Conservation (phyloP, 2,329 filamentous ascomycete species). For the Neoscytalidium dimidiatum region DNA sequence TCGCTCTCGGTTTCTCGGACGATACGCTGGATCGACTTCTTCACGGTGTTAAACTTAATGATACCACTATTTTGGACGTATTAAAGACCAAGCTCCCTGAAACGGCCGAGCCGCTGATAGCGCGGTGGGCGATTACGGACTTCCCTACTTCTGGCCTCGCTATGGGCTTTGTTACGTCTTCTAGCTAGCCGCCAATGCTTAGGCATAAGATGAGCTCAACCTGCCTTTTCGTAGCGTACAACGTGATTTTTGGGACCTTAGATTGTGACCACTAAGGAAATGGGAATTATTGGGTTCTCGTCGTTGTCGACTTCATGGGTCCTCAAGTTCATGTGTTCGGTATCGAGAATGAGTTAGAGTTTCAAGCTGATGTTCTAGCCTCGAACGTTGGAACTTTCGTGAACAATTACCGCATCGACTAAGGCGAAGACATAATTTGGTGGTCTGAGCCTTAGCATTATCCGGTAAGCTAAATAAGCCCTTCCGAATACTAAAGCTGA, state of each 20-base stretch:
- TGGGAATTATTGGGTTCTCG: not conserved
- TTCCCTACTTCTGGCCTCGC: not conserved
- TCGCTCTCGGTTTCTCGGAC: not conserved
- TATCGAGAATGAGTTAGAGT: not conserved
- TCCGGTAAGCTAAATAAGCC: not conserved
- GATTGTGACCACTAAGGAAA: not conserved
- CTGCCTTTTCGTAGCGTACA: not conserved
- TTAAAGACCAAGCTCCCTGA: not conserved
- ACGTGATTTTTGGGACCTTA: not conserved
- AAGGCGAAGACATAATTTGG: not conserved
- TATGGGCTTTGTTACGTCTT: not conserved
- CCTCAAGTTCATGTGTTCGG: not conserved
- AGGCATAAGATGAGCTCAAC: not conserved
- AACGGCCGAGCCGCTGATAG: not conserved
- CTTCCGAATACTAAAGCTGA: not conserved
- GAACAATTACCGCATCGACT: not conserved
- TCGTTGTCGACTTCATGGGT: not conserved
- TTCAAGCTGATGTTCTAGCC: not conserved
- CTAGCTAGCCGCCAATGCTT: not conserved
- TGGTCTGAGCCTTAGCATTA: not conserved
- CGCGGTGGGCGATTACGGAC: not conserved
- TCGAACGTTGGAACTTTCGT: not conserved
- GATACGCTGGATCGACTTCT: not conserved
- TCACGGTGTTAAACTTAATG: not conserved
- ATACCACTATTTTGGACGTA: not conserved